Base-by-base conservation (phyloP, 139 green algal species). In the Haematococcus sp. region DNA sequence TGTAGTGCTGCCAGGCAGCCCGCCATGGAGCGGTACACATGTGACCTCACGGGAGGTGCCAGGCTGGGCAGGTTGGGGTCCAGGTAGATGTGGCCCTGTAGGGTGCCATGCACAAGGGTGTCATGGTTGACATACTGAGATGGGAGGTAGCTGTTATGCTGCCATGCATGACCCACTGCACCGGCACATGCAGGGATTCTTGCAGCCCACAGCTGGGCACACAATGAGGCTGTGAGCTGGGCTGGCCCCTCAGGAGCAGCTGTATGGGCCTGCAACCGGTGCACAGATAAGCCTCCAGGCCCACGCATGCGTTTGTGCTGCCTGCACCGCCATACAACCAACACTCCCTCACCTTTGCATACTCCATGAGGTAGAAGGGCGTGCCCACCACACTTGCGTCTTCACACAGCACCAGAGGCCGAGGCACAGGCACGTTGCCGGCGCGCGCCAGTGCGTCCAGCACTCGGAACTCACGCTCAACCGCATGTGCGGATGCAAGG, bases 291-390 rank as follows among this genome's bases (percentile, higher is more conserved):
- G n/a, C n/a, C n/a, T n/a, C n/a, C n/a, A n/a, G n/a, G n/a, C n/a
- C n/a, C n/a, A n/a, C n/a, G n/a, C n/a, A n/a, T n/a, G n/a, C n/a
- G n/a, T n/a, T n/a, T 49, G 40, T 49, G 40, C 40, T 11, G 7
- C 7, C 56, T 33, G 23, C 23, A 4, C n/a, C 11, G n/a, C n/a
- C 22, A 11, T 33, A 3, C 4, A 3, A 49, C 40, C 4, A 3
- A 49, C 40, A 61, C 19, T 20, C 9, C 13, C 34, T 46, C 25
- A 64, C 77, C 68, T 85, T 30, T n/a, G 92, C 86, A 75, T 90
- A 83, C 67, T 87, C 67, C 94, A 98, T 98, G 16, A 99, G 54
- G 74, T 97, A 99, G 74, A 99, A 99, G 16, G 88, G 85, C 1
- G 93, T 98, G 66, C 96, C 96, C 7, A 98, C 61, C 1, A 98